Evolutionary conservation across 2,329 filamentous ascomycete species (phyloP).

Genomic region (Stachybotrys echinatus): DNA sequence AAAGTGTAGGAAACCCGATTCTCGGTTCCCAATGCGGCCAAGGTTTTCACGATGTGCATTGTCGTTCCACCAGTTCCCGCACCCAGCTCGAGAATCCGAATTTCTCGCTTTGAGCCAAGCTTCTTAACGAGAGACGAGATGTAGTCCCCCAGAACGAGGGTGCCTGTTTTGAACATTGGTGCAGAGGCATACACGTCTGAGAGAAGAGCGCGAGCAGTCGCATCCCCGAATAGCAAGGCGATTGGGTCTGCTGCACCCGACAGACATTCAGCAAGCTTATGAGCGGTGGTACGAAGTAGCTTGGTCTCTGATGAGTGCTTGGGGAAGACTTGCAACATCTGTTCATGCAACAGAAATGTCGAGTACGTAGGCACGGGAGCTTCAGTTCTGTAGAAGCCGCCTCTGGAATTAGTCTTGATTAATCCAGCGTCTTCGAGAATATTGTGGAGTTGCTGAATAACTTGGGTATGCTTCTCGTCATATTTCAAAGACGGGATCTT

Average conservation of each 20-base stretch:
- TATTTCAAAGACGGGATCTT: background rate
- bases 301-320: background rate
- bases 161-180: conserved; percentile 17
- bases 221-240: conserved; percentile 29
- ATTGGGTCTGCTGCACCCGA: conserved; percentile 28
- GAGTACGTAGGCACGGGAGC: background rate
- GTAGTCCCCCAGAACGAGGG: conserved; percentile 12
- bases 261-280: conserved; percentile 30
- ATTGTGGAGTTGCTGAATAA: background rate
- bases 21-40: conserved; percentile 9
- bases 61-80: conserved; percentile 39
- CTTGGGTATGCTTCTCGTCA: background rate
- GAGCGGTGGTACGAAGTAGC: background rate
- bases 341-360: background rate
- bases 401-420: background rate
- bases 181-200: conserved; percentile 29
- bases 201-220: conserved; percentile 17
- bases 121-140: conserved; percentile 1
- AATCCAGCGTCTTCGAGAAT: background rate
- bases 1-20: conserved; percentile 33
- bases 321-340: background rate
- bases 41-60: conserved; percentile 15
- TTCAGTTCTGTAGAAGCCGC: background rate
- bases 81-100: conserved; percentile 38
- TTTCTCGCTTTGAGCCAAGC: background rate